Conservation (phyloP, 1,139 yeast genomes). For the Lodderomyces pseudojiufengensis region DNA sequence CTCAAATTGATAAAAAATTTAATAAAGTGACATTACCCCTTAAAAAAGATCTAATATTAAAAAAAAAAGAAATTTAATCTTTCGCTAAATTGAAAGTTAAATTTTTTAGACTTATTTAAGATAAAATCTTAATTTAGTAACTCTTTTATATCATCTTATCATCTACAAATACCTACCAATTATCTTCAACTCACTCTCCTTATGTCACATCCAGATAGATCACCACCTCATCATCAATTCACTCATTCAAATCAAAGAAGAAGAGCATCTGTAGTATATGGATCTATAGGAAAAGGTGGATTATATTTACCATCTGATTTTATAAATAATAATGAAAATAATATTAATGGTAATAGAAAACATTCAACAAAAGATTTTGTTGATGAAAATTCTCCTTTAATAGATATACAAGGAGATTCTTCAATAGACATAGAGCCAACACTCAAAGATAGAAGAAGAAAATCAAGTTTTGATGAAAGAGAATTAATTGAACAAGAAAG, state of each 20-base stretch:
- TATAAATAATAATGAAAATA: constrained; percentile 16
- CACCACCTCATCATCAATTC: constrained; percentile 45
- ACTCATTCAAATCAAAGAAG: constrained; percentile 46
- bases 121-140: too few relatives aligned
- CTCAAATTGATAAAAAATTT: too few relatives aligned
- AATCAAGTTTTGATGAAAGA: constrained; percentile 20
- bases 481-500: constrained; percentile 36
- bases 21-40: too few relatives aligned
- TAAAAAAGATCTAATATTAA: too few relatives aligned
- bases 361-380: constrained; percentile 10
- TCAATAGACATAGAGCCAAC: neutral
- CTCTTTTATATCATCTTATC: too few relatives aligned
- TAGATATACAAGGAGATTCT: neutral
- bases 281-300: constrained; percentile 53
- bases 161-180: too few relatives aligned
- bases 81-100: too few relatives aligned
- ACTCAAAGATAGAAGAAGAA: constrained; percentile 2
- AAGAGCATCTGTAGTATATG: constrained; percentile 51
- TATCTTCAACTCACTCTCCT: too few relatives aligned
- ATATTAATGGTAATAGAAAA: constrained; percentile 10
- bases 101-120: too few relatives aligned
- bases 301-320: constrained; percentile 52
- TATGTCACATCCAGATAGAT: constrained; percentile 12
- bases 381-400: constrained; percentile 14
- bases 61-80: too few relatives aligned